Percentiles rank a stretch among this genome's conserved stretches.
Evolutionary conservation across 257 asterid species (phyloP).

Genomic region (Capsicum baccatum): DNA sequence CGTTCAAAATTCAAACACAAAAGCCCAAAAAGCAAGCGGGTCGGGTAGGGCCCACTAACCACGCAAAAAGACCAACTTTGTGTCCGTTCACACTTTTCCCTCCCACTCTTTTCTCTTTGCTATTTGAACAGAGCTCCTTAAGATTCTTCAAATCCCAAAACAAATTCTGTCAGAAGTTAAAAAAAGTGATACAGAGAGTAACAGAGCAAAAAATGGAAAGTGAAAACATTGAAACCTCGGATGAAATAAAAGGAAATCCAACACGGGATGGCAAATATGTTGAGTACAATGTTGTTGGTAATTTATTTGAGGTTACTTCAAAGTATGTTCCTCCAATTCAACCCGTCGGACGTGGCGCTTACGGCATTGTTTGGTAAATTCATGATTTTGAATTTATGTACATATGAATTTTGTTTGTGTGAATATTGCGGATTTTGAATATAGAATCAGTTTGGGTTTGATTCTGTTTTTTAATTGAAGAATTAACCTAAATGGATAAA

Average conservation of each 20-base stretch:
- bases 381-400: no score
- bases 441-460: no score
- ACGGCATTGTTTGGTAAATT: slow-evolving; percentile 80
- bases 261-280: slow-evolving; percentile 65
- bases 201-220: slow-evolving; percentile 10
- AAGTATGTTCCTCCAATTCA: slow-evolving; percentile 75
- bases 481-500: no score
- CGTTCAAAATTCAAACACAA: slow-evolving; percentile 32
- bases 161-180: not conserved
- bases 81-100: slow-evolving; percentile 16
- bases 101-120: not conserved
- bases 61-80: not conserved
- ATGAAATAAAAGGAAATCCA: slow-evolving; percentile 55
- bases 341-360: slow-evolving; percentile 87
- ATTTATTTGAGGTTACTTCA: slow-evolving; percentile 69
- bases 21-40: not conserved
- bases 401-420: no score
- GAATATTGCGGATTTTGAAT: no score
- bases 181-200: not conserved
- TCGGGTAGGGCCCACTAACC: slow-evolving; percentile 1
- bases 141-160: slow-evolving; percentile 23
- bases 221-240: slow-evolving; percentile 39
- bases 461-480: no score
- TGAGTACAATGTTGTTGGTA: slow-evolving; percentile 77
- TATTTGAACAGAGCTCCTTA: slow-evolving; percentile 15